Base-by-base conservation (phyloP, 2,329 filamentous ascomycete genomes). In the Ceratocystis destructans region DNA sequence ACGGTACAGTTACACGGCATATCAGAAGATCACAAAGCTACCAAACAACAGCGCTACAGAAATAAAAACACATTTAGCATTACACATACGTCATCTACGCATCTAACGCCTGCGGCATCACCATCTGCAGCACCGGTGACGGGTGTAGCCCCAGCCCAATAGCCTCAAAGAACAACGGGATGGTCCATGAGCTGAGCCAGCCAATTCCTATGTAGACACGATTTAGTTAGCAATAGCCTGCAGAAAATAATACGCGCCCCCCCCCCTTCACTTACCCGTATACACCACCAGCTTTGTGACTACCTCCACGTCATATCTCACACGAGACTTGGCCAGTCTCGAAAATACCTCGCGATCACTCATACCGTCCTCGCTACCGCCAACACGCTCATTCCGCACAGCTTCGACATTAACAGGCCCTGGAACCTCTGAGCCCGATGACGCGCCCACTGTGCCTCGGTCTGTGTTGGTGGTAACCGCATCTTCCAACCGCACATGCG, bases 281-380 rank as follows among this genome's bases (percentile, higher is more conserved):
- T 99, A 99, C 28, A 99, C 90, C 71, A 99, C 88, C 68, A 99
- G 76, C 77, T 96, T 97, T 4, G 94, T 97, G 46, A 99, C 88
- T 48, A 99, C 93, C 76, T 99, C 94, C n/a, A 97, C 93, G 76
- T 99, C 94, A 73, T 97, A 99, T 71, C 92, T 82, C 68, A 96
- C 92, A 70, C 94, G 85, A 62, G 94, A 91, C 76, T 88, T 90
- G 69, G 91, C 87, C 66, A 97, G 80, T 73, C 82, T 85, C 57
- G 86, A 87, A 75, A 97, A 96, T 74, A 97, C 87, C 73, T 95
- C 88, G 70, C 81, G 82, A 74, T 91, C 87, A 61, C 85, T 85
- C 31, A 83, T 71, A 70, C 83, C 80, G 57, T 82, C 78, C 62
- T 79, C 78, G 28, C 33, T 37, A 12, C 53, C 6, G 28, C 28